Evolutionary conservation across 2,329 filamentous ascomycete genomes (phyloP).

Genomic region (Penicillium brevicompactum): DNA sequence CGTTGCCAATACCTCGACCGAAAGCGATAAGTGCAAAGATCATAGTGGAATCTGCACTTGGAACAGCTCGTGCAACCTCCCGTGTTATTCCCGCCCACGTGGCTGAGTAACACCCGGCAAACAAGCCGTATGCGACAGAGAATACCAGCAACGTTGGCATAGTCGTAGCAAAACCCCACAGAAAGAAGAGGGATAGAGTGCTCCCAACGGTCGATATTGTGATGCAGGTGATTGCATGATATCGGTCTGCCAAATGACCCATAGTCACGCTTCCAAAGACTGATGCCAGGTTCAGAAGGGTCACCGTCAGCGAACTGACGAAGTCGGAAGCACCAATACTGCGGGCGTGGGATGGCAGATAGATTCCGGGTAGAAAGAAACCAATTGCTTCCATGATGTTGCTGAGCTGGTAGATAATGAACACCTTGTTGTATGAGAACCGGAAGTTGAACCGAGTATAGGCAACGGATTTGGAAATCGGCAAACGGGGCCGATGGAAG

Average conservation of each 20-base stretch:
- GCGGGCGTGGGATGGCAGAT: slow-evolving; percentile 42
- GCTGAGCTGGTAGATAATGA: slow-evolving; percentile 51
- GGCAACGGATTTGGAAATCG: slow-evolving; percentile 24
- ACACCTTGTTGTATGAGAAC: slow-evolving; percentile 40
- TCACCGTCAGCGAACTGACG: slow-evolving; percentile 32
- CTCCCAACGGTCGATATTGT: slow-evolving; percentile 46
- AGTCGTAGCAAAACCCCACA: slow-evolving; percentile 51
- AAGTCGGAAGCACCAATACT: slow-evolving; percentile 26
- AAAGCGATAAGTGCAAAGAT: slow-evolving; percentile 52
- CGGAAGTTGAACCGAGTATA: slow-evolving; percentile 45
- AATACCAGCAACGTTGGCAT: slow-evolving; percentile 47
- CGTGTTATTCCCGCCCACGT: slow-evolving; percentile 51
- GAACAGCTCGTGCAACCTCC: slow-evolving; percentile 41
- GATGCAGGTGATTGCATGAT: slow-evolving; percentile 42
- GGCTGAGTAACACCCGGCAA: slow-evolving; percentile 46
- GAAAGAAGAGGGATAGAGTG: slow-evolving; percentile 44
- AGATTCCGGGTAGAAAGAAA: slow-evolving; percentile 41
- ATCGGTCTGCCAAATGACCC: slow-evolving; percentile 45
- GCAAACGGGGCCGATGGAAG: slow-evolving; percentile 48
- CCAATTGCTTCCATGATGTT: slow-evolving; percentile 42
- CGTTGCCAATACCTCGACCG: slow-evolving; percentile 55
- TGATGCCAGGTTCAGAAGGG: slow-evolving; percentile 33
- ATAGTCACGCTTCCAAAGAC: slow-evolving; percentile 38
- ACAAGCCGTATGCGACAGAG: slow-evolving; percentile 48
- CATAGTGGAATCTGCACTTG: slow-evolving; percentile 48